phyloP scores from a whole-genome alignment of 208 protist genomes.

The Sergeia podlipaevii region DNA sequence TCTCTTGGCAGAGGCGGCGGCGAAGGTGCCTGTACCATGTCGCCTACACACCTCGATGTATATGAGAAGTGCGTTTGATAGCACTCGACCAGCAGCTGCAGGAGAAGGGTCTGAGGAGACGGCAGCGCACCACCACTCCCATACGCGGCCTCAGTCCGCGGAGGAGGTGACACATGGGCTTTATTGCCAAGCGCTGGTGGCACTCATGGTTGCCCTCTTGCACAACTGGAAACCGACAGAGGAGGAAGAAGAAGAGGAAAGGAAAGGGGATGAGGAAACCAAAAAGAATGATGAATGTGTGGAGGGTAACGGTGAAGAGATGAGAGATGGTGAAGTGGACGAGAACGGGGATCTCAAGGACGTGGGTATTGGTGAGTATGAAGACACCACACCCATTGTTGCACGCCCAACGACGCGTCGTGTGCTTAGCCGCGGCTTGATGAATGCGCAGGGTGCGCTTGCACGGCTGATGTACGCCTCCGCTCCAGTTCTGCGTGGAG shows the following conservation, averaged over 20 bases:
- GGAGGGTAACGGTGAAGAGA: neutral
- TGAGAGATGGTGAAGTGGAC: constrained; percentile 1
- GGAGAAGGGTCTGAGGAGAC: neutral
- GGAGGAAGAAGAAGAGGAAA: neutral
- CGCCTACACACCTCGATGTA: neutral
- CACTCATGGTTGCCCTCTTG: constrained; percentile 47
- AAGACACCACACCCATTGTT: too few relatives aligned
- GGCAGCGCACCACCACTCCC: neutral
- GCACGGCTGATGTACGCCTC: constrained; percentile 29
- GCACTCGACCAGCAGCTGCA: neutral
- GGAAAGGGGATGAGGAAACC: constrained; percentile 3
- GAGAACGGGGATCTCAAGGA: neutral
- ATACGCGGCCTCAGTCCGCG: neutral
- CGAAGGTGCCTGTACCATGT: neutral
- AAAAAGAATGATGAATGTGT: too few relatives aligned
- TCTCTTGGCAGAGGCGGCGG: constrained; percentile 34
- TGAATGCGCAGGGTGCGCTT: constrained; percentile 22
- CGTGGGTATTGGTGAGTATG: neutral
- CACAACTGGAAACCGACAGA: constrained; percentile 22
- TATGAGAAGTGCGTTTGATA: neutral
- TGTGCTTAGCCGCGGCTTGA: constrained; percentile 21
- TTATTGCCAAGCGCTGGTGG: constrained; percentile 29
- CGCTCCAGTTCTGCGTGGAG: constrained; percentile 53
- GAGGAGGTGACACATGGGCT: neutral
- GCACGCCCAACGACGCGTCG: constrained; percentile 23